A percentile compares a stretch with the other conserved stretches of the same genome.
These are phyloP conservation scores for Coemansia sp. DNA, from an alignment of 192 early-diverging fungal species.

Conservation along the genomic window DNA sequence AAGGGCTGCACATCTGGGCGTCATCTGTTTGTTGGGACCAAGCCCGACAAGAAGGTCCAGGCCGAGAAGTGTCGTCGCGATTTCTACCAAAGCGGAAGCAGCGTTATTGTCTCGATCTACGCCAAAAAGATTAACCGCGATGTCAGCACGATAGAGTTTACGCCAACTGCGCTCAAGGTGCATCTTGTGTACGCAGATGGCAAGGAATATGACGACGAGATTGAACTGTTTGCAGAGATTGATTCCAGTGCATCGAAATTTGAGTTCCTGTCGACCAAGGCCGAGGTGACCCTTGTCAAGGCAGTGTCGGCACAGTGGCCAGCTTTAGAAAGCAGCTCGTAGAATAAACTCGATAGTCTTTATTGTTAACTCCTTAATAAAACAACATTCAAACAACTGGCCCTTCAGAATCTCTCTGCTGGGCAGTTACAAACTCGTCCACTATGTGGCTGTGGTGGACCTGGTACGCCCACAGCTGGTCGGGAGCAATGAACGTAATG, in stretches of 20 bases:
- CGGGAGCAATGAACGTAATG: slow-evolving; percentile 29
- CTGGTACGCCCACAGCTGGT: slow-evolving; percentile 50
- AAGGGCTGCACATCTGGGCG: slow-evolving; percentile 85
- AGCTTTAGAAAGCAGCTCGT: slow-evolving; percentile 13
- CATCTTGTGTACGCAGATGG: slow-evolving; percentile 78
- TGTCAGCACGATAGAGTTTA: slow-evolving; percentile 69
- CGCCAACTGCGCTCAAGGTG: slow-evolving; percentile 58
- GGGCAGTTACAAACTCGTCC: slow-evolving; percentile 31
- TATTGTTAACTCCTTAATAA: no score
- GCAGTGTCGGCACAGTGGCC: slow-evolving; percentile 33
- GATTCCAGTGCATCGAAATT: slow-evolving; percentile 62
- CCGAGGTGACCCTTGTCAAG: slow-evolving; percentile 77
- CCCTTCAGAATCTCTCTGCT: no score
- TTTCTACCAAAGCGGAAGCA: slow-evolving; percentile 89
- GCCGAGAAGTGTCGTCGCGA: slow-evolving; percentile 71
- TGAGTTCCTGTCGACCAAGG: slow-evolving; percentile 73
- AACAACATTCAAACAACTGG: no score
- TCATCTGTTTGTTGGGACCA: slow-evolving; percentile 83
- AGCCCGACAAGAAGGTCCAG: slow-evolving; percentile 16
- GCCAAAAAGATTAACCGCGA: slow-evolving; percentile 85
- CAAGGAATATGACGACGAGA: slow-evolving; percentile 66
- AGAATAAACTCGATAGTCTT: neutral
- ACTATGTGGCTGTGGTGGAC: slow-evolving; percentile 45
- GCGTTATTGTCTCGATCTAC: slow-evolving; percentile 87
- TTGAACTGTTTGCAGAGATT: slow-evolving; percentile 71